These are phyloP conservation scores for Nicotiana tomentosiformis DNA, from an alignment of 257 asterid genomes.

Conservation along the genomic window DNA sequence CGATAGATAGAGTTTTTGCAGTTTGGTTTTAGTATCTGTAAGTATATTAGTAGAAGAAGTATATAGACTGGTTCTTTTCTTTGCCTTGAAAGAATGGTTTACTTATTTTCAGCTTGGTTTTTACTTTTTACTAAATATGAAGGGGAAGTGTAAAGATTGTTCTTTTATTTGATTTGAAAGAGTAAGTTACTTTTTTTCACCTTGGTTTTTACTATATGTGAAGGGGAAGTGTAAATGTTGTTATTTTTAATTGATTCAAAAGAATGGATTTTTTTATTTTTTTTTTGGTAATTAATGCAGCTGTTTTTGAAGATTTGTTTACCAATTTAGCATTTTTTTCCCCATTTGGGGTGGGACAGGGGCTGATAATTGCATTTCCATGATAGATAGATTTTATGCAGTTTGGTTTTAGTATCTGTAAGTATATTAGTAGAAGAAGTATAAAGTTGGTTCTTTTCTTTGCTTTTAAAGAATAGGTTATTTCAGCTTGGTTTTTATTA, in stretches of 20 bases:
- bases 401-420: neutral
- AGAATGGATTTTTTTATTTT: no score
- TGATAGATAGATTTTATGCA: no score
- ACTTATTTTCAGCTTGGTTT: neutral
- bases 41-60: neutral
- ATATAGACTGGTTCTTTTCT: neutral
- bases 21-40: neutral
- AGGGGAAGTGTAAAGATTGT: conserved; percentile 11
- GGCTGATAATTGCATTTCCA: no score
- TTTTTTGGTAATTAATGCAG: no score
- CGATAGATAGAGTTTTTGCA: no score
- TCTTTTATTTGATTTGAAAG: neutral
- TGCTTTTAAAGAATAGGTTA: neutral
- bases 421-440: neutral
- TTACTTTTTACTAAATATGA: no score
- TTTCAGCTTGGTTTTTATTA: no score
- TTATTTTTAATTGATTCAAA: neutral
- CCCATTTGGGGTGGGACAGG: no score
- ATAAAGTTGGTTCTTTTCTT: neutral
- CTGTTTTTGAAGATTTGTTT: no score
- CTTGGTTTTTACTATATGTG: neutral
- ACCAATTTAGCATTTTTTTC: no score
- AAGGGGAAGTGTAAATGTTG: conserved; percentile 11
- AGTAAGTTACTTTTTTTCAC: neutral
- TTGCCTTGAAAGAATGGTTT: neutral